These are phyloP conservation scores for Fusarium sp. DNA, from an alignment of 2,329 filamentous ascomycete genomes.

Conservation along the genomic window DNA sequence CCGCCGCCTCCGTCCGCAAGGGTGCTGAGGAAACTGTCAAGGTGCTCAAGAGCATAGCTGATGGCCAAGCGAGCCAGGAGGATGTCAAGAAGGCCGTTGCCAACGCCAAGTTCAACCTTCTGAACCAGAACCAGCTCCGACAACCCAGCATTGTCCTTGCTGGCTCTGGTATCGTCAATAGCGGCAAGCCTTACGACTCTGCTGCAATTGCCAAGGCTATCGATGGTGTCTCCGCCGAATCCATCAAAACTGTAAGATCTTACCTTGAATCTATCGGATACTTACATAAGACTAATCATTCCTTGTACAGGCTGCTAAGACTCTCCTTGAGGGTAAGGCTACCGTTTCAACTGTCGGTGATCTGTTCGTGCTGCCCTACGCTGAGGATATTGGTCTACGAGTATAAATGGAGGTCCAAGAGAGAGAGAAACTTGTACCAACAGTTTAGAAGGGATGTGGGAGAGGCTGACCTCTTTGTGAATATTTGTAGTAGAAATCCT, in stretches of 20 bases:
- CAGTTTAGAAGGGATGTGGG: constrained; percentile 55
- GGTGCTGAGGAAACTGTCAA: constrained; percentile 83
- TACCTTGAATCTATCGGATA: constrained; percentile 32
- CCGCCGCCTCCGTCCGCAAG: constrained; percentile 76
- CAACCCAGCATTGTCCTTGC: constrained; percentile 83
- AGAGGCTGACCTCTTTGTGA: constrained; percentile 55
- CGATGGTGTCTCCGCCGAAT: constrained; percentile 83
- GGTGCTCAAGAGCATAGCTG: constrained; percentile 82
- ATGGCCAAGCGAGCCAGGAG: constrained; percentile 81
- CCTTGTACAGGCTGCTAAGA: constrained; percentile 79
- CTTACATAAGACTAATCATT: constrained; percentile 42
- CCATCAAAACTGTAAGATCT: constrained; percentile 83
- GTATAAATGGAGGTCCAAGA: constrained; percentile 73
- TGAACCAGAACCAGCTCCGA: constrained; percentile 84
- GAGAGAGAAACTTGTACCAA: constrained; percentile 57
- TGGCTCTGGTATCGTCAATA: constrained; percentile 84
- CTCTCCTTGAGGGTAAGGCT: constrained; percentile 87
- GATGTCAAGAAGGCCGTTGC: constrained; percentile 92
- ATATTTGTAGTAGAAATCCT: constrained; percentile 60
- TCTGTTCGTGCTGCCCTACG: constrained; percentile 89
- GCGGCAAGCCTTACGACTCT: constrained; percentile 85
- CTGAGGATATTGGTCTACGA: constrained; percentile 91
- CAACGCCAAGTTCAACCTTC: constrained; percentile 90
- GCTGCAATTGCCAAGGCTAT: constrained; percentile 82
- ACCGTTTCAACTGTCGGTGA: constrained; percentile 92